Evolutionary conservation across 768 basidiomycete genomes (phyloP), one percentile per base, ranked within the genome.

Genomic region (Brasilioporus rufonigricans): DNA sequence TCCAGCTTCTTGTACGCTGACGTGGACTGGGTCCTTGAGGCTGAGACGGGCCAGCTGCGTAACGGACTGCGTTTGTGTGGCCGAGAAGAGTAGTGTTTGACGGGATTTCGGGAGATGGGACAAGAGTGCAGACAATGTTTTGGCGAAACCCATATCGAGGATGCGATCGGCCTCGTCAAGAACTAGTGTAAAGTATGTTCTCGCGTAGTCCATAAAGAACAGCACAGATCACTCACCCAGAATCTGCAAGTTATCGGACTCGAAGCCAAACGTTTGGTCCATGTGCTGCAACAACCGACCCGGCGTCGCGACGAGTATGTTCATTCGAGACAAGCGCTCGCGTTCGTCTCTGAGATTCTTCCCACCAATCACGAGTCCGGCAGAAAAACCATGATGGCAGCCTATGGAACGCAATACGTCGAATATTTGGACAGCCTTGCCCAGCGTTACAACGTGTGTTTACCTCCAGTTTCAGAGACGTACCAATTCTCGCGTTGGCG

Each of bases 111-210:
- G 93, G 16, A 98, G 85, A 66, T 98, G 93, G 0, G 82, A 82
- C n/a, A 98, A 79, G 49, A 98, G 86, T 5, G 96, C 96, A 24
- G 92, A 84, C 3, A 98, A 76, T 0, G 95, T 93, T 38, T 85
- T 84, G 18, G 89, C 77, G 71, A 98, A 98, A 6, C 96, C 96
- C 89, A 98, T 91, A 70, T 98, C 96, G 19, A 98, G 81, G 47
- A 98, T 91, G 21, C 96, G 85, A 67, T 98, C 96, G 10, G 96
- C 96, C 77, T 98, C 96, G 64, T 98, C 96, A 33, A 98, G 84
- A 5, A 98, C 93, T 94, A 60, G 26, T 31, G 44, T 26, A 43
- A 40, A 31, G 24, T 45, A 19, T 40, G 45, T 39, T 49, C 36
- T 26, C 9, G 19, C 5, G 5, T 38, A 5, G 3, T 4, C 14